Evolutionary conservation across 2,329 filamentous ascomycete species (phyloP).

Genomic region (Paraphoma chrysanthemicola): DNA sequence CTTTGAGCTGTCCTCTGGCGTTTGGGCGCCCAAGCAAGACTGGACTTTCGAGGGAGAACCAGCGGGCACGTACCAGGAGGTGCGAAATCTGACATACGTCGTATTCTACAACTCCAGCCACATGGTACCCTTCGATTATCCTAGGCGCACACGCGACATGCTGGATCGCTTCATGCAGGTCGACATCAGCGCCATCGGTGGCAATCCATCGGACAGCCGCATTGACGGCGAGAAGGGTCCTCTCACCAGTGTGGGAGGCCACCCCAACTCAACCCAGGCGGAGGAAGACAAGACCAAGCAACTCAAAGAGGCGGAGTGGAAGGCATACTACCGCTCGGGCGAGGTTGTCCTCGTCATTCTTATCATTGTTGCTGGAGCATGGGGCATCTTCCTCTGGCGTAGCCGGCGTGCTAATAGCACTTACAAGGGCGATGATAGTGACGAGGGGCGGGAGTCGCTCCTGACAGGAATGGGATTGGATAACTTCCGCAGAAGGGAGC

Average conservation of each 20-base stretch:
- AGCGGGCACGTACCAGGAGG: slow-evolving; percentile 92
- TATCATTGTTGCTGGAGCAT: slow-evolving; percentile 72
- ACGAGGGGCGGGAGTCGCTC: slow-evolving; percentile 54
- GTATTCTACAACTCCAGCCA: slow-evolving; percentile 95
- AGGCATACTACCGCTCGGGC: slow-evolving; percentile 85
- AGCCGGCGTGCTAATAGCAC: slow-evolving; percentile 50
- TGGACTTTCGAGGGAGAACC: slow-evolving; percentile 92
- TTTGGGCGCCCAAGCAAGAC: slow-evolving; percentile 87
- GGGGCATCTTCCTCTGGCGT: slow-evolving; percentile 75
- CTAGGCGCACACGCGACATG: slow-evolving; percentile 90
- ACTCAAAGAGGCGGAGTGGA: slow-evolving; percentile 85
- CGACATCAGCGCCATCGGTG: slow-evolving; percentile 88
- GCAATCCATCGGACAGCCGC: slow-evolving; percentile 75
- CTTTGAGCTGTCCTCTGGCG: slow-evolving; percentile 85
- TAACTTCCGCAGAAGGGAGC: slow-evolving; percentile 53
- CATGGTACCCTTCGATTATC: slow-evolving; percentile 97
- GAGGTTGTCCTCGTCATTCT: slow-evolving; percentile 86
- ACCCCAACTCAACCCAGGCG: slow-evolving; percentile 72
- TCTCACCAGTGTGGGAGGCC: slow-evolving; percentile 77
- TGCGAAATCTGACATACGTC: slow-evolving; percentile 93
- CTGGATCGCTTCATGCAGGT: slow-evolving; percentile 95
- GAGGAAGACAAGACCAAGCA: slow-evolving; percentile 73
- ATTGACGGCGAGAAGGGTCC: slow-evolving; percentile 86
- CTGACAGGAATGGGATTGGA: slow-evolving; percentile 55
- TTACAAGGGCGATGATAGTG: slow-evolving; percentile 52